A percentile compares a stretch with the other conserved stretches of the same genome.
phyloP scores from a whole-genome alignment of 257 asterid species.

The Ilex asprella region DNA sequence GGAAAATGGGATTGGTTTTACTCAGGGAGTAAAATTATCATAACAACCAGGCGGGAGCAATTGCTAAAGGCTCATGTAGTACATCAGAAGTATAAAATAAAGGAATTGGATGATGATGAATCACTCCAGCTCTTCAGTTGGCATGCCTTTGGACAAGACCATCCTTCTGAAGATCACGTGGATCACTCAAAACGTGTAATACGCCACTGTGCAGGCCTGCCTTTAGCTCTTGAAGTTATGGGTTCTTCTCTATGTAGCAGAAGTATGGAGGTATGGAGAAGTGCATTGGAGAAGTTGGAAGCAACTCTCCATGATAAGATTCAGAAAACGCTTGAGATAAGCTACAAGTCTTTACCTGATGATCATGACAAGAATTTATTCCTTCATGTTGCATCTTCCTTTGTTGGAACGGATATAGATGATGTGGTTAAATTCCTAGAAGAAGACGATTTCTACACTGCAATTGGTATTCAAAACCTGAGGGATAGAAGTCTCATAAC shows the following conservation, averaged over 20 bases:
- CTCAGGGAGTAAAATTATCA: neutral
- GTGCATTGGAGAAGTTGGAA: slow-evolving; percentile 2
- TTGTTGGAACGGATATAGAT: neutral
- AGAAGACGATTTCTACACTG: neutral
- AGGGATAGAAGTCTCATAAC: neutral
- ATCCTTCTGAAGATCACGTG: neutral
- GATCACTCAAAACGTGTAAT: slow-evolving; percentile 3
- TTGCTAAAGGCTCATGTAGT: neutral
- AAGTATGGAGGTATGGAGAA: slow-evolving; percentile 9
- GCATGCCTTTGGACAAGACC: slow-evolving; percentile 16
- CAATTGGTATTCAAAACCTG: neutral
- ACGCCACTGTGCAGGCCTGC: slow-evolving; percentile 12
- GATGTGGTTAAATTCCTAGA: neutral
- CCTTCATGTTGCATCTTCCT: neutral
- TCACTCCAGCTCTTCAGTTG: slow-evolving; percentile 11
- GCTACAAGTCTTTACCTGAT: neutral
- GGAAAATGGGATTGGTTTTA: neutral
- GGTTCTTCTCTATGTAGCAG: slow-evolving; percentile 13
- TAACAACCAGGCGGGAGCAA: neutral
- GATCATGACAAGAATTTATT: slow-evolving; percentile 4
- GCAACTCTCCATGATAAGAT: neutral
- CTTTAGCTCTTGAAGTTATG: slow-evolving; percentile 13
- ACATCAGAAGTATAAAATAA: neutral
- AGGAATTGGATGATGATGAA: slow-evolving; percentile 3
- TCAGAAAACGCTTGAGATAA: neutral